Evolutionary conservation across 768 basidiomycete species (phyloP), one percentile per base, ranked within the genome.

Genomic region (Trametes gibbosa): DNA sequence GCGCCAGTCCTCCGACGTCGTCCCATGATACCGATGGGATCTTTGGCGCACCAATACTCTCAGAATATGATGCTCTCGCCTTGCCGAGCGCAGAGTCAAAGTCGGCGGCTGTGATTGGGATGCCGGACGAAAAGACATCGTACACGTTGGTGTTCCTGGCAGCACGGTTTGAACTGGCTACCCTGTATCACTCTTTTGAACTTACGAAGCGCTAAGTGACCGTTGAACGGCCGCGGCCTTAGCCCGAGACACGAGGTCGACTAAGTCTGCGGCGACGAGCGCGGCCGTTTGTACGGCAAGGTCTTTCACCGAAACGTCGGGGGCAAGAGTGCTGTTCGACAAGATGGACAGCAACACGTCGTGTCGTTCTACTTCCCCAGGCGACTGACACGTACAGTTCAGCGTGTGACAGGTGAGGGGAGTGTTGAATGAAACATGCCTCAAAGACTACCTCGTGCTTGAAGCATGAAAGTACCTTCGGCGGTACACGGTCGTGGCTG

Each of bases 1-100:
- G 75, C 2, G 85, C 86, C 12, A 99, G 76, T 4, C 97, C 97
- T 25, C 97, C 97, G 13, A 99, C 89, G 70, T 99, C 97, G 71
- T 98, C 94, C 97, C 97, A 99, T 0, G 89, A 82, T 0, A 99
- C 95, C 62, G 81, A 89, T 1, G 97, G 97, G 35, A 99, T 99
- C 65, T 90, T 95, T 0, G 97, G 97, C 24, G 94, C 93, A n/a
- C 95, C 96, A 59, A 98, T 96, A 68, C 83, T 92, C 69, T 95
- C 92, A 8, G 92, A 89, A 72, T 95, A 95, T 0, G 89, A 82
- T 10, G 82, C 75, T 53, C 94, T 79, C 13, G 90, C 89, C 60
- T 85, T 82, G 13, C 79, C 77, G 19, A 98, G 77, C 0, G 92
- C 93, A 16, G 64, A 56, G 3, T 87, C 81, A 65, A 98, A 87